Percentiles rank a stretch among this genome's conserved stretches.
Evolutionary conservation across 352 stramenopile genomes (phyloP).

Genomic region (Phytopythium ostracodes): DNA sequence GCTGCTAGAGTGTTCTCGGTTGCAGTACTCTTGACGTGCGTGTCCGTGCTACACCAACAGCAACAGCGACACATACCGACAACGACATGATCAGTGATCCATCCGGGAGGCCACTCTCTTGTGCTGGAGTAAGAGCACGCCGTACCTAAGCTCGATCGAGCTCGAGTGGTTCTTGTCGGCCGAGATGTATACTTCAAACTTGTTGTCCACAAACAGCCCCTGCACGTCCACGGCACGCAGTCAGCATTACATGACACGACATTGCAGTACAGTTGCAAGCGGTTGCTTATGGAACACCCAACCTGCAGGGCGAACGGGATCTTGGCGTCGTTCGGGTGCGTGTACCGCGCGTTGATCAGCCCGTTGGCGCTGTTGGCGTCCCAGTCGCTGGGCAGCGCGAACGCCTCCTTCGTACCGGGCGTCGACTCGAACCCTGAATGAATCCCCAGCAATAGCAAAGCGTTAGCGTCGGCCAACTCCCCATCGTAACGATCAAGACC

Average conservation of each 20-base stretch:
- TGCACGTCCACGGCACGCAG: conserved; percentile 12
- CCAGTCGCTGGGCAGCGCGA: conserved; percentile 47
- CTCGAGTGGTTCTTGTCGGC: conserved; percentile 59
- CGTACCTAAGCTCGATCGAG: conserved; percentile 70
- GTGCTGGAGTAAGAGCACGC: too few relatives aligned
- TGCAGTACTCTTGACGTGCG: conserved; percentile 21
- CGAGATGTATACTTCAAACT: conserved; percentile 78
- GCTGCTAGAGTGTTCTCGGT: conserved; percentile 26
- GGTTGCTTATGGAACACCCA: not conserved
- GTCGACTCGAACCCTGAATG: conserved; percentile 37
- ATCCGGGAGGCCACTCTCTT: too few relatives aligned
- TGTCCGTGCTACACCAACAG: conserved; percentile 22
- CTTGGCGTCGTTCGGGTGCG: conserved; percentile 41
- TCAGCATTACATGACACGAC: too few relatives aligned
- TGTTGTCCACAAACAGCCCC: conserved; percentile 69
- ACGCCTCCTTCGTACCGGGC: conserved; percentile 15
- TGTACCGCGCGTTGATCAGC: conserved; percentile 57
- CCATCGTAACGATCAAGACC: too few relatives aligned
- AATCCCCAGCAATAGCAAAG: not conserved
- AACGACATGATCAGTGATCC: too few relatives aligned
- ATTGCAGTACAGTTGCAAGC: too few relatives aligned
- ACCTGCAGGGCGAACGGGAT: conserved; percentile 70
- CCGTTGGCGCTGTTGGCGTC: conserved; percentile 53
- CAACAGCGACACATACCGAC: not conserved
- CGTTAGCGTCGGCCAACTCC: not conserved